Base-by-base conservation (phyloP, 768 basidiomycete species). In the Tephrocybe sp. region DNA sequence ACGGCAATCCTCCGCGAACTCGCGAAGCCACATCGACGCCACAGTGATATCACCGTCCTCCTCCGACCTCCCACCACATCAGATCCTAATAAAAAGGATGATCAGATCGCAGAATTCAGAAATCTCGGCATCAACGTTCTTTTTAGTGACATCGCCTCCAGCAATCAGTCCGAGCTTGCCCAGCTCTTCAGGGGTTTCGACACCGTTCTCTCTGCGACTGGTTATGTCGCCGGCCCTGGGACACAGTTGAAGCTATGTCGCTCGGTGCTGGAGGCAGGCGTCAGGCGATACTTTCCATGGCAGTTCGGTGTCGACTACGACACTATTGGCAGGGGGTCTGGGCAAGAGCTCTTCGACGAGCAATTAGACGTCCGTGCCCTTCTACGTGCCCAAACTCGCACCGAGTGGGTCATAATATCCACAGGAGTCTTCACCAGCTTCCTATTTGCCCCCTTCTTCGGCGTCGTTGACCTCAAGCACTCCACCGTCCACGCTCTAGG, bases 271-370 rank as follows among this genome's bases (percentile, higher is more conserved):
- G 19, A 49, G 9, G 64, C 68, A 2, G 48, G 52, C 10, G 54
- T 61, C 21, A n/a, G 23, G 22, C 57, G 64, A 16, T 69, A 64
- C 52, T 54, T 66, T 19, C 68, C 68, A 2, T 69, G 68, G 68
- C 67, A 69, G 47, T 69, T 67, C 30, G 68, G 68, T 13, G 63
- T 68, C 5, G 67, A 69, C 45, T 69, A 68, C 58, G 68, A 67
- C 45, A 36, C 53, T 1, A 66, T 69, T 44, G 67, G 68, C 3
- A 45, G 45, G 11, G 62, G 62, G 2, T 60, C 58, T 16, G 55
- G 58, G n/a, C 64, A 68, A 47, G 55, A 63, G 12, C 39, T 68
- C 4, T 68, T 68, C 51, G 65, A 65, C 36, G 68, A 69, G 53
- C 67, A 68, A 52, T 59, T 68, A 9, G 63, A 65, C 23, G 68